Conservation (phyloP, 768 basidiomycete species). For the Rhizopogon salebrosus region DNA sequence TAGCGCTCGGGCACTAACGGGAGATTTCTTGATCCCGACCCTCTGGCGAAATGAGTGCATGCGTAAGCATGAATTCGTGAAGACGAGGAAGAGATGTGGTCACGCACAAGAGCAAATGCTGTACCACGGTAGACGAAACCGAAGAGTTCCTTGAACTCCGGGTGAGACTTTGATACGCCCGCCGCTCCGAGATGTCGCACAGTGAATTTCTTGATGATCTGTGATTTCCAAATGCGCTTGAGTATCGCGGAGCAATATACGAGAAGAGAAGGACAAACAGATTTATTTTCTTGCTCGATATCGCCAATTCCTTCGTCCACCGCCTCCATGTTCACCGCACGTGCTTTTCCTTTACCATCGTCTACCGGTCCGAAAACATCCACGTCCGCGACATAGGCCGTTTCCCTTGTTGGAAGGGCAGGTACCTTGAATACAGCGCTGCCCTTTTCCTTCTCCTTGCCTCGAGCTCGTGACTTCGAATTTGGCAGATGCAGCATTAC, state of each 20-base stretch:
- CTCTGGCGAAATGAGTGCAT: neutral
- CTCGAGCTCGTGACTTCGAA: slow-evolving; percentile 6
- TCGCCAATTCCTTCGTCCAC: slow-evolving; percentile 18
- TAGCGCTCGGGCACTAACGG: neutral
- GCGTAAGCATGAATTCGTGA: neutral
- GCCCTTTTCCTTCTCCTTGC: slow-evolving; percentile 9
- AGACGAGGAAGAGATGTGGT: neutral
- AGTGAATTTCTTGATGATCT: slow-evolving; percentile 38
- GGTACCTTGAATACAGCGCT: slow-evolving; percentile 42
- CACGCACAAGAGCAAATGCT: slow-evolving; percentile 36
- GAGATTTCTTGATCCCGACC: neutral
- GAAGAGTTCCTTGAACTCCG: slow-evolving; percentile 37
- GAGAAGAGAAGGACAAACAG: slow-evolving; percentile 33
- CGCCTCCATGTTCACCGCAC: slow-evolving; percentile 22
- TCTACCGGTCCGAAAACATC: slow-evolving; percentile 27
- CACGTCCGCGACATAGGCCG: slow-evolving; percentile 10
- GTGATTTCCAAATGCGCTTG: neutral
- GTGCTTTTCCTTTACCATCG: slow-evolving; percentile 35
- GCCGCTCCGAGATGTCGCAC: slow-evolving; percentile 26
- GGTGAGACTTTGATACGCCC: slow-evolving; percentile 31
- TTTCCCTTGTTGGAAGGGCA: slow-evolving; percentile 31
- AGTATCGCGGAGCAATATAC: neutral
- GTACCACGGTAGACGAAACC: slow-evolving; percentile 36
- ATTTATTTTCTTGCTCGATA: slow-evolving; percentile 58
- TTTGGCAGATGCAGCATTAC: slow-evolving; percentile 35